Percentiles rank a stretch among this genome's conserved stretches.
Evolutionary conservation across 495 filamentous ascomycete species (phyloP).

Genomic region (Hamigera avellanea): DNA sequence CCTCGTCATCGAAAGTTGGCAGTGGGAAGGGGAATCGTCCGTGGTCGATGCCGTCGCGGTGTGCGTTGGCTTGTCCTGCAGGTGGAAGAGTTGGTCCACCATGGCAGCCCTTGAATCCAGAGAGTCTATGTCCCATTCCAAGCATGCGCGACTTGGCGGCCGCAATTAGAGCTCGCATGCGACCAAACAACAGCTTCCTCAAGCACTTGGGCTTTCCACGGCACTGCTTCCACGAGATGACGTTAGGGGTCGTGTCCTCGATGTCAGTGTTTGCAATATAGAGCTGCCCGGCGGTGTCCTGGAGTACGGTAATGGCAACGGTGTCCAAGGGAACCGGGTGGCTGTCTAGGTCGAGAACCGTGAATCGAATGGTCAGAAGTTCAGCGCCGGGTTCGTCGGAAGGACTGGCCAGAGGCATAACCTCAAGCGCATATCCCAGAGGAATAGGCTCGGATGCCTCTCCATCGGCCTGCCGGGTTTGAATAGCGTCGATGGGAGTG

Average conservation of each 20-base stretch:
- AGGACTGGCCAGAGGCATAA: constrained; percentile 20
- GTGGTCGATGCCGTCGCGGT: background rate
- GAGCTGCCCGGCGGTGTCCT: constrained; percentile 22
- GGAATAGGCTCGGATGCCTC: constrained; percentile 22
- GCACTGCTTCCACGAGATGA: constrained; percentile 29
- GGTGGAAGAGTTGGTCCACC: constrained; percentile 6
- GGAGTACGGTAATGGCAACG: constrained; percentile 30
- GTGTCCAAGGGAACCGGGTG: constrained; percentile 40
- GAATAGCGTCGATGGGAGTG: constrained; percentile 21
- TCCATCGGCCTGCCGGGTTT: constrained; percentile 23
- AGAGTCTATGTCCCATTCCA: constrained; percentile 15
- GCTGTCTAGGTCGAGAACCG: constrained; percentile 36
- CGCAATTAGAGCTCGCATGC: constrained; percentile 26
- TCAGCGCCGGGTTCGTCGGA: constrained; percentile 19
- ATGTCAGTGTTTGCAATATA: constrained; percentile 26
- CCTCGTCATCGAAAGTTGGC: constrained; percentile 1
- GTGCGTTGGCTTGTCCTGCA: background rate
- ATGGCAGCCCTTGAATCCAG: constrained; percentile 19
- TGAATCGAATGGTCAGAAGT: constrained; percentile 30
- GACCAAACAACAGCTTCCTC: constrained; percentile 23
- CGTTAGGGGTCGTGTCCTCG: constrained; percentile 23
- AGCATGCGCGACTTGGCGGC: constrained; percentile 29
- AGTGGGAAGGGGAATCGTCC: constrained; percentile 6
- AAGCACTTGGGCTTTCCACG: constrained; percentile 29
- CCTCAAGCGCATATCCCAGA: constrained; percentile 33